Percentiles rank a stretch among this genome's conserved stretches.
These are phyloP conservation scores for Kazachstania viticola DNA, from an alignment of 805 yeast genomes.

Conservation along the genomic window DNA sequence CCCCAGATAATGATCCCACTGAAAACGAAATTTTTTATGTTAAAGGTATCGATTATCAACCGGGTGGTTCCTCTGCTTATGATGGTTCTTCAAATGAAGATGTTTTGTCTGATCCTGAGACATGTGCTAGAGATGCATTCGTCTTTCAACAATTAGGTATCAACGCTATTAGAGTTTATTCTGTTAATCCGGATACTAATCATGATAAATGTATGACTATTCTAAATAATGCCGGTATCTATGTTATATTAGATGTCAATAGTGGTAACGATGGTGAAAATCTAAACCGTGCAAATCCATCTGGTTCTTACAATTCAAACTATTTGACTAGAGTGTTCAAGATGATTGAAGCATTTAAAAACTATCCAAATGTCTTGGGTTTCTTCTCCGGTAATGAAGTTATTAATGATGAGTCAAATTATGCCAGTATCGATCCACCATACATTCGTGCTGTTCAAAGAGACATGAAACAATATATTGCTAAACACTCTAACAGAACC, in stretches of 20 bases:
- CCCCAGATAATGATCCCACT: conserved; percentile 25
- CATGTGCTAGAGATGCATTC: conserved; percentile 72
- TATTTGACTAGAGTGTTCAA: conserved; percentile 75
- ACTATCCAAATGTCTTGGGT: conserved; percentile 76
- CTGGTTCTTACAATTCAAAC: conserved; percentile 52
- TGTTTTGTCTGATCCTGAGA: conserved; percentile 56
- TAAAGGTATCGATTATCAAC: conserved; percentile 86
- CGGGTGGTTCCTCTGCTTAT: conserved; percentile 57
- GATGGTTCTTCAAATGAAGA: conserved; percentile 31
- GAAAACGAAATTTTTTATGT: conserved; percentile 58
- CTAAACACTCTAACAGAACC: conserved; percentile 52
- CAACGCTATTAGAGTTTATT: conserved; percentile 77
- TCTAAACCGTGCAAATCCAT: conserved; percentile 61
- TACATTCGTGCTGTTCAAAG: conserved; percentile 86
- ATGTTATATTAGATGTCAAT: conserved; percentile 76
- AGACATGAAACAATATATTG: conserved; percentile 77
- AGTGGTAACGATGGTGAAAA: conserved; percentile 58
- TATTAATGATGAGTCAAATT: conserved; percentile 62
- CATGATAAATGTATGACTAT: conserved; percentile 90
- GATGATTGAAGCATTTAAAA: conserved; percentile 72
- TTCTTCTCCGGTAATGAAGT: conserved; percentile 89
- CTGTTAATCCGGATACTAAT: conserved; percentile 69
- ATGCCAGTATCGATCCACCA: conserved; percentile 52
- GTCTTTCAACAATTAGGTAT: conserved; percentile 70
- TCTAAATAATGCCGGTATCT: conserved; percentile 83